Percentiles rank a stretch among this genome's conserved stretches.
These are phyloP conservation scores for Brassica napus DNA, from an alignment of 345 rosid genomes.

Conservation along the genomic window Da-Ae NC_063434.1:6557001-6557500, in stretches of 20 bases:
- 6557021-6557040: constrained; percentile 16
- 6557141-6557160: constrained; percentile 65
- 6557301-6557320: constrained; percentile 85
- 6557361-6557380: constrained; percentile 7
- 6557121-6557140: constrained; percentile 77
- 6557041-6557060: not conserved
- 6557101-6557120: constrained; percentile 83
- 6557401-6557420: constrained; percentile 8
- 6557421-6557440: constrained; percentile 10
- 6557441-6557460: constrained; percentile 67
- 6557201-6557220: constrained; percentile 22
- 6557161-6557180: constrained; percentile 86
- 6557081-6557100: constrained; percentile 20
- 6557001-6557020: not conserved
- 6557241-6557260: too few species aligned
- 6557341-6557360: constrained; percentile 70
- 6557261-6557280: not conserved
- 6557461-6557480: constrained; percentile 95
- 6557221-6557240: not conserved
- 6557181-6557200: constrained; percentile 52
- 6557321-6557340: constrained; percentile 92
- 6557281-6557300: constrained; percentile 40
- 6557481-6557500: constrained; percentile 98
- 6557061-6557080: not conserved
- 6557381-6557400: constrained; percentile 11